These are phyloP conservation scores for Saccharomyces hybrid DNA, from an alignment of 1,139 yeast genomes.

Conservation along the genomic window DNA sequence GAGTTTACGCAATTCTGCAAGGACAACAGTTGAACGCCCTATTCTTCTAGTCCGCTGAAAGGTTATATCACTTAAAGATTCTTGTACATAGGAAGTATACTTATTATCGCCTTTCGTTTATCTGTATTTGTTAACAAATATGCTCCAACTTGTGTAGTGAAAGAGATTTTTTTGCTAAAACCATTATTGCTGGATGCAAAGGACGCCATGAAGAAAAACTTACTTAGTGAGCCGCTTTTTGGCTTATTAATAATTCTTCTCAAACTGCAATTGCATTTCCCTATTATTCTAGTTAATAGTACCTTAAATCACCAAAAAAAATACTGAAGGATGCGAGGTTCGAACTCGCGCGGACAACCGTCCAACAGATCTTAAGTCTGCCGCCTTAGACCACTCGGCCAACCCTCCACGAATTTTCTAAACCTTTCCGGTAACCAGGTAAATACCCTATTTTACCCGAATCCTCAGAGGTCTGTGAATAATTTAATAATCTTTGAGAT, in stretches of 20 bases:
- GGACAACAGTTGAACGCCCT: background rate
- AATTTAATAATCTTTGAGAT: background rate
- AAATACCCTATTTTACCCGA: too few relatives aligned
- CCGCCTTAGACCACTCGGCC: conserved; percentile 9
- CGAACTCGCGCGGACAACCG: conserved; percentile 66
- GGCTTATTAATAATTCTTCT: too few relatives aligned
- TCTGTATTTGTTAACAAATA: background rate
- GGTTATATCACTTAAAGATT: background rate
- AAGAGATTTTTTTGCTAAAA: background rate
- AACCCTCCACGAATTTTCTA: background rate
- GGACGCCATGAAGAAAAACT: too few relatives aligned
- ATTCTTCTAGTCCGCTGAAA: background rate
- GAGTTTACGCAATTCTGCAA: conserved; percentile 15
- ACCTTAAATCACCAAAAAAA: conserved; percentile 23
- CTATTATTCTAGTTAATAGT: background rate
- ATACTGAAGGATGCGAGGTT: conserved; percentile 67
- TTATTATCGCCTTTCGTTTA: background rate
- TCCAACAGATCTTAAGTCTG: conserved; percentile 8
- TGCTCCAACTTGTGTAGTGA: background rate
- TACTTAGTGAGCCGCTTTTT: too few relatives aligned
- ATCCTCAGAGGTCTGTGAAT: background rate
- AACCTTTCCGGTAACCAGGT: background rate
- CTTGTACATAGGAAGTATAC: background rate
- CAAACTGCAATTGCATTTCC: background rate
- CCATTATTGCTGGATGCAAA: background rate